Conservation (phyloP, 352 stramenopile genomes). For the Ophiocytium majus region DNA sequence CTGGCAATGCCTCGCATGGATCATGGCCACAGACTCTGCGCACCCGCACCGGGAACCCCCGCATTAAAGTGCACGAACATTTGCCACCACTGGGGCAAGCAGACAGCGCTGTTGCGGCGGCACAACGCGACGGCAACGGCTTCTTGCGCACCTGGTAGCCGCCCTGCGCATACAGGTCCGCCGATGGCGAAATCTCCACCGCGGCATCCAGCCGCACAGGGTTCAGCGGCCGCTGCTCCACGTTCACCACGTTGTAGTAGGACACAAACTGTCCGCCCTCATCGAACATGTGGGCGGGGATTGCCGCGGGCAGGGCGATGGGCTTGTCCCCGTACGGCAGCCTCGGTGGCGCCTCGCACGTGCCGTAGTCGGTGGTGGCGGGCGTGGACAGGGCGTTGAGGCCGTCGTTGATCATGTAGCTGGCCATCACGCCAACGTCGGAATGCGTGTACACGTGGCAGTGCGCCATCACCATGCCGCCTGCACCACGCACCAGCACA, state of each 20-base stretch:
- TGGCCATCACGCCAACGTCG: slow-evolving; percentile 44
- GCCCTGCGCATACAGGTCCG: too few species aligned
- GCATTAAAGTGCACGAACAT: too few species aligned
- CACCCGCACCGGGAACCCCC: too few species aligned
- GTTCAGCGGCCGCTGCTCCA: neutral
- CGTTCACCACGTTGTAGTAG: neutral
- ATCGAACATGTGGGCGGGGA: neutral
- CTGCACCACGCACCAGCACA: slow-evolving; percentile 28
- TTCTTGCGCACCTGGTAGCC: too few species aligned
- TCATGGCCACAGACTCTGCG: too few species aligned
- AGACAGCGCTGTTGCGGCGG: too few species aligned
- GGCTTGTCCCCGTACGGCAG: neutral
- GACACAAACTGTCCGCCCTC: neutral
- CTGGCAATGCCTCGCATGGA: too few species aligned
- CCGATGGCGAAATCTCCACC: neutral
- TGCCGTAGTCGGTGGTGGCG: neutral
- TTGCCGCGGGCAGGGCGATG: neutral
- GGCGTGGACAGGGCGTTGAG: neutral
- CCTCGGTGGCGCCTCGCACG: neutral
- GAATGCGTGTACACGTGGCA: slow-evolving; percentile 48
- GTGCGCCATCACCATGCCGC: slow-evolving; percentile 39
- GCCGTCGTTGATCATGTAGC: slow-evolving; percentile 27
- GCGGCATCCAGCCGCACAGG: neutral
- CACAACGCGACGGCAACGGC: too few species aligned
- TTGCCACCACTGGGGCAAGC: too few species aligned